Conservation (phyloP, 306 rosid genomes). For the Aeschynomene evenia region DNA sequence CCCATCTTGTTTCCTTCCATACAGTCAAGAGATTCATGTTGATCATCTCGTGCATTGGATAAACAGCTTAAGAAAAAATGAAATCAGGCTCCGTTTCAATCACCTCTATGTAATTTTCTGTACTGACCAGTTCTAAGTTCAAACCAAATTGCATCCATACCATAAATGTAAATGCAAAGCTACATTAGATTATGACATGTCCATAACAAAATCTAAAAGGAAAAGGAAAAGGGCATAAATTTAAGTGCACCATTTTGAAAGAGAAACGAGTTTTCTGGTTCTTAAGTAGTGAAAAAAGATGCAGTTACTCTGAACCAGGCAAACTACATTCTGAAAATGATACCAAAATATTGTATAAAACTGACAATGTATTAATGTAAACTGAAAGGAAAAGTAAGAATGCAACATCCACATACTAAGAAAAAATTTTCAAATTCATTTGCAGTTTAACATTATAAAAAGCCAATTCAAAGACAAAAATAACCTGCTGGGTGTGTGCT, state of each 20-base stretch:
- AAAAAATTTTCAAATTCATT: background rate
- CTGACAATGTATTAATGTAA: background rate
- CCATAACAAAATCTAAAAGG: background rate
- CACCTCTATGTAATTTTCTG: background rate
- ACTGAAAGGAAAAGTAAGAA: background rate
- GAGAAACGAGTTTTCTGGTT: background rate
- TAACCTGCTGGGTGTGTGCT: slow-evolving; percentile 78
- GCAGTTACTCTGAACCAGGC: background rate
- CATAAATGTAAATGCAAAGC: background rate
- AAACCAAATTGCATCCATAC: background rate
- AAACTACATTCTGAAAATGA: background rate
- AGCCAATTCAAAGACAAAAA: slow-evolving; percentile 1
- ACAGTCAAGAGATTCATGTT: slow-evolving; percentile 20
- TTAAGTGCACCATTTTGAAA: background rate
- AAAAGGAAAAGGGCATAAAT: background rate
- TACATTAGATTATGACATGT: background rate
- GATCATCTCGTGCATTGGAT: slow-evolving; percentile 31
- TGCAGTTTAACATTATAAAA: background rate
- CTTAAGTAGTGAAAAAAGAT: background rate
- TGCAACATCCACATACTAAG: background rate
- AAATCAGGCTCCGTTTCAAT: slow-evolving; percentile 11
- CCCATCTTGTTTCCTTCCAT: slow-evolving; percentile 29
- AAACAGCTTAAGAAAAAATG: slow-evolving; percentile 33
- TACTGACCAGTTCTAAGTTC: background rate
- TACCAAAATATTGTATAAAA: background rate